A percentile compares a stretch with the other conserved stretches of the same genome.
phyloP scores from a whole-genome alignment of 768 basidiomycete species.

The Floccularia luteovirens region DNA sequence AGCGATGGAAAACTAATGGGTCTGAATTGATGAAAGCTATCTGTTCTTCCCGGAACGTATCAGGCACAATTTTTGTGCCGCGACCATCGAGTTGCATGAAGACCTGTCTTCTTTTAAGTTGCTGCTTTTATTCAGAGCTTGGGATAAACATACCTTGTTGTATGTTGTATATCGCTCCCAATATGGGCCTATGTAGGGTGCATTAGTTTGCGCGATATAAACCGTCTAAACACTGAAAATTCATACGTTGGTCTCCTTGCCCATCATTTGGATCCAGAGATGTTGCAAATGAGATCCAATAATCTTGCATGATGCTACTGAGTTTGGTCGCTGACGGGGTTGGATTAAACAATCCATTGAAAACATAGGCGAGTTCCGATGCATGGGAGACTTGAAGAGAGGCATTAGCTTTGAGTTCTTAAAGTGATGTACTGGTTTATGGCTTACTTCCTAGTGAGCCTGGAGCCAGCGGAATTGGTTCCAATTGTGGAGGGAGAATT shows the following conservation, averaged over 20 bases:
- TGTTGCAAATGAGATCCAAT: conserved; percentile 13
- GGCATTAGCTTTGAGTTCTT: background rate
- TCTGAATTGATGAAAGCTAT: conserved; percentile 27
- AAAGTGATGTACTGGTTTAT: background rate
- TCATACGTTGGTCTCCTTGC: conserved; percentile 7
- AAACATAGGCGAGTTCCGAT: conserved; percentile 9
- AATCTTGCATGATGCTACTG: conserved; percentile 11
- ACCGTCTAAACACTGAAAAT: background rate
- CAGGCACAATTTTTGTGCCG: conserved; percentile 25
- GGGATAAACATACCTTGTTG: background rate
- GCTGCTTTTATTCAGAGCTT: background rate
- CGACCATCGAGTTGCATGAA: conserved; percentile 26
- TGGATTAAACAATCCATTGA: conserved; percentile 2
- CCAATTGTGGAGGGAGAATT: conserved; percentile 2
- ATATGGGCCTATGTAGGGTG: background rate
- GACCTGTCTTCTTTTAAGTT: conserved; percentile 11
- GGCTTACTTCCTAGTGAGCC: background rate
- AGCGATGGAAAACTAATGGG: conserved; percentile 12
- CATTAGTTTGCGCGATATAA: background rate
- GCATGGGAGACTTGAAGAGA: conserved; percentile 8
- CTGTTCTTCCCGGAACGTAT: conserved; percentile 25
- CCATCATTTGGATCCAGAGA: conserved; percentile 13
- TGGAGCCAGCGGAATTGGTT: background rate
- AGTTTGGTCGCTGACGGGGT: conserved; percentile 6
- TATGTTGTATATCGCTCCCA: background rate